Percentiles rank a stretch among this genome's conserved stretches.
Conservation (phyloP, 495 filamentous ascomycete genomes). For the Amniculicola lignicola region DNA sequence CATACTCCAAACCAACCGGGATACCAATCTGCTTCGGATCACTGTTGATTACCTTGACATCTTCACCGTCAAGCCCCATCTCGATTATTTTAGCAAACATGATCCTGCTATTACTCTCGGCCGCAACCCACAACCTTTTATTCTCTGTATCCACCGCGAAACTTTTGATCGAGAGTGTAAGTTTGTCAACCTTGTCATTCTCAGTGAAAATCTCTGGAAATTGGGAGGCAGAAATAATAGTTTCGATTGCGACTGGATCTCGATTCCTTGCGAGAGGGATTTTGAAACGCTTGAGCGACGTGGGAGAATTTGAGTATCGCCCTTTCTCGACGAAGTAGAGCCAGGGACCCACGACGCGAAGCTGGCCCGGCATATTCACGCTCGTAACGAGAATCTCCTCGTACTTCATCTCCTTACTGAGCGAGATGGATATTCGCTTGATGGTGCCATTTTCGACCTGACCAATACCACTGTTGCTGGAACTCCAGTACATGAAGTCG, state of each 20-base stretch:
- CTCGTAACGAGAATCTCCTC: not conserved
- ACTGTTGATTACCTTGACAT: not conserved
- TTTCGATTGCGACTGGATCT: not conserved
- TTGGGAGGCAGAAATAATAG: not conserved
- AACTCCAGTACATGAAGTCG: not conserved
- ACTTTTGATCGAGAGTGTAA: not conserved
- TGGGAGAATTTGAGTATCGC: not conserved
- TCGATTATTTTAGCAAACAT: not conserved
- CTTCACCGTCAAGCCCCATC: not conserved
- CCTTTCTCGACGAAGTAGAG: not conserved
- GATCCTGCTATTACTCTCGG: not conserved
- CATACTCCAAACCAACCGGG: slow-evolving; percentile 1
- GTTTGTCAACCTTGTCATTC: not conserved
- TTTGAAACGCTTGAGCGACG: not conserved
- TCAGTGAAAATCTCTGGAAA: not conserved
- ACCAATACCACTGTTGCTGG: not conserved
- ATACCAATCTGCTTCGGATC: not conserved
- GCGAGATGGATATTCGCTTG: not conserved
- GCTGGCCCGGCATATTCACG: not conserved
- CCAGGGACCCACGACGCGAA: not conserved
- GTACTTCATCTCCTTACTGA: not conserved
- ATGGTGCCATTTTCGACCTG: not conserved
- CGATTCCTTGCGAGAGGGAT: not conserved
- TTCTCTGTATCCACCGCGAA: not conserved
- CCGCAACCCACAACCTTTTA: not conserved